phyloP scores from a whole-genome alignment of 2,329 filamentous ascomycete genomes.

The Fusarium metavorans region DNA sequence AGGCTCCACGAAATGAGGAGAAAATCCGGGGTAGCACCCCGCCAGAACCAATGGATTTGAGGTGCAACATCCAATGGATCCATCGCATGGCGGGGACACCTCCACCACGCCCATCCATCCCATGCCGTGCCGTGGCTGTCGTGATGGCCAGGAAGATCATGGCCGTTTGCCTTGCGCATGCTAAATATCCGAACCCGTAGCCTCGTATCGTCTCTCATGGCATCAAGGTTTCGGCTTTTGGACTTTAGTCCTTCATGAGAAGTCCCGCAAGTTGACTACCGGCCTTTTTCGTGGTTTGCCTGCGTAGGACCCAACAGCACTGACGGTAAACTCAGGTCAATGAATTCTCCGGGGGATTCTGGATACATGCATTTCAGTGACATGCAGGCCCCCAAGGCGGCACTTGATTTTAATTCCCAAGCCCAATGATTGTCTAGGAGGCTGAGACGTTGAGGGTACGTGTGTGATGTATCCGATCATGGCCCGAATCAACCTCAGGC shows the following conservation, averaged over 20 bases:
- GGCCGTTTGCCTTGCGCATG: background rate
- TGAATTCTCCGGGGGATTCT: background rate
- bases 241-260: background rate
- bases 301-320: background rate
- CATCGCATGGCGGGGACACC: slow-evolving; percentile 2
- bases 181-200: background rate
- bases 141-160: background rate
- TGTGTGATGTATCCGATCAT: background rate
- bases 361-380: slow-evolving; percentile 1
- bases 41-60: background rate
- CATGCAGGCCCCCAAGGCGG: background rate
- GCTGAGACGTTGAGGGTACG: background rate
- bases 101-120: background rate
- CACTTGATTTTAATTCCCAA: background rate
- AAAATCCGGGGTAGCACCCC: slow-evolving; percentile 13
- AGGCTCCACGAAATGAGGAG: slow-evolving; percentile 12
- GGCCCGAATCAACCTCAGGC: background rate
- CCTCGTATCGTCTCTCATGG: background rate
- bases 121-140: background rate
- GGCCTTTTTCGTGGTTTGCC: background rate
- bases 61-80: background rate
- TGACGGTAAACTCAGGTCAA: background rate
- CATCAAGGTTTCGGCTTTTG: background rate
- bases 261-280: background rate
- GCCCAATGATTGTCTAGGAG: background rate